phyloP scores from a whole-genome alignment of 2,329 filamentous ascomycete genomes.

The Blastomyces emzantsi region DNA sequence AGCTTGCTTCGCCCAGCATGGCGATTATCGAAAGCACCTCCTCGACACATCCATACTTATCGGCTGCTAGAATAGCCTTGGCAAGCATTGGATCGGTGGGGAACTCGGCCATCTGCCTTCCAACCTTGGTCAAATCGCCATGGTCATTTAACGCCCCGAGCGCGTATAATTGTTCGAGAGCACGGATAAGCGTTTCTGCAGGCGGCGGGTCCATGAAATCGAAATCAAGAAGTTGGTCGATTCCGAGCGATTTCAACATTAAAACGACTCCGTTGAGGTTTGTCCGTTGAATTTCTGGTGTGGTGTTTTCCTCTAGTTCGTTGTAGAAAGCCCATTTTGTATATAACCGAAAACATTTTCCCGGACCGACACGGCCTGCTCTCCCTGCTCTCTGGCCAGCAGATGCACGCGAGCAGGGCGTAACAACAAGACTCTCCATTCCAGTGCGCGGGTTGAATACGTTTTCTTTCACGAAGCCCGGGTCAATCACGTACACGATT shows the following conservation, averaged over 20 bases:
- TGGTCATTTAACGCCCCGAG: constrained; percentile 81
- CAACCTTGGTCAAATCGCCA: constrained; percentile 81
- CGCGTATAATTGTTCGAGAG: constrained; percentile 84
- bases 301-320: constrained; percentile 85
- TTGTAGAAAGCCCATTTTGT: constrained; percentile 92
- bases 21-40: constrained; percentile 90
- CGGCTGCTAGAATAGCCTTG: constrained; percentile 78
- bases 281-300: constrained; percentile 84
- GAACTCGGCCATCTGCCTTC: constrained; percentile 91
- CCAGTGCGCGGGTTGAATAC: constrained; percentile 84
- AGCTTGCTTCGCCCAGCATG: constrained; percentile 81
- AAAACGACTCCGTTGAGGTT: constrained; percentile 79
- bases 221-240: constrained; percentile 87
- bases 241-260: constrained; percentile 78
- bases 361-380: constrained; percentile 82
- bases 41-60: constrained; percentile 85
- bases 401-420: constrained; percentile 82
- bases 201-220: constrained; percentile 94
- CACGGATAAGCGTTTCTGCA: constrained; percentile 77
- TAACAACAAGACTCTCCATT: constrained; percentile 85
- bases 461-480: constrained; percentile 92
- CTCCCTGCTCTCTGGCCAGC: constrained; percentile 89
- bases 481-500: constrained; percentile 92
- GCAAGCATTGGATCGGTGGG: constrained; percentile 87
- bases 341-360: constrained; percentile 88